Percentiles rank a stretch among this genome's conserved stretches.
These are phyloP conservation scores for Pseudogymnoascus sp. DNA, from an alignment of 2,329 filamentous ascomycete species.

Conservation along the genomic window DNA sequence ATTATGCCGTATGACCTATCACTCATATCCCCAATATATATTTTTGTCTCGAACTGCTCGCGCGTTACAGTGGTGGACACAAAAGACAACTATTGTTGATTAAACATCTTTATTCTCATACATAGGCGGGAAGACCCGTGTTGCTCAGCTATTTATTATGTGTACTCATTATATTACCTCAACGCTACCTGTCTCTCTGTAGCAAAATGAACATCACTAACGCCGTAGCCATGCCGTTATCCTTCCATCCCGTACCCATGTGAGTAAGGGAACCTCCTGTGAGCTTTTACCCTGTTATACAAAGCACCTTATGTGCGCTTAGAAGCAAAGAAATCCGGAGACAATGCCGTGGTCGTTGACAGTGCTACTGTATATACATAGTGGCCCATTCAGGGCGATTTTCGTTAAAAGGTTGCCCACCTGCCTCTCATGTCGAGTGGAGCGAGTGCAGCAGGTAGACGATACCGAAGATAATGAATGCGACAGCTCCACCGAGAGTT, in stretches of 20 bases:
- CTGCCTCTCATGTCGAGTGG: conserved; percentile 37
- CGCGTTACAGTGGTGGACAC: not conserved
- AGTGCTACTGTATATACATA: conserved; percentile 8
- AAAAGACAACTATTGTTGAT: not conserved
- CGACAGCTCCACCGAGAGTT: conserved; percentile 80
- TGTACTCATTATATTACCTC: conserved; percentile 2
- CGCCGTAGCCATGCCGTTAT: not conserved
- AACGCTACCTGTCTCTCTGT: not conserved
- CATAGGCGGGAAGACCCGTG: not conserved
- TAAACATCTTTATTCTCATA: not conserved
- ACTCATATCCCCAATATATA: not conserved
- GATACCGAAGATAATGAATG: conserved; percentile 84
- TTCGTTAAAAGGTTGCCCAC: not conserved
- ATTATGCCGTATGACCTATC: not conserved
- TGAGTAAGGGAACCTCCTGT: not conserved
- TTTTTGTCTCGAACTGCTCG: not conserved
- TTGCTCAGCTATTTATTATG: not conserved
- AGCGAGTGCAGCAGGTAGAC: conserved; percentile 84
- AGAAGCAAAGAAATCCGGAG: conserved; percentile 7
- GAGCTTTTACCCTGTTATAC: conserved; percentile 3
- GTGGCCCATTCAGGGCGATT: not conserved
- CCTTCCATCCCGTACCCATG: not conserved
- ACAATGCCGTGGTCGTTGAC: not conserved
- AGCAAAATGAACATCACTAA: conserved; percentile 2
- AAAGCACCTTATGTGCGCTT: not conserved